These are phyloP conservation scores for Austroboletus novae-zelandiae DNA, from an alignment of 1,284 basidiomycete genomes.

Conservation along the genomic window DNA sequence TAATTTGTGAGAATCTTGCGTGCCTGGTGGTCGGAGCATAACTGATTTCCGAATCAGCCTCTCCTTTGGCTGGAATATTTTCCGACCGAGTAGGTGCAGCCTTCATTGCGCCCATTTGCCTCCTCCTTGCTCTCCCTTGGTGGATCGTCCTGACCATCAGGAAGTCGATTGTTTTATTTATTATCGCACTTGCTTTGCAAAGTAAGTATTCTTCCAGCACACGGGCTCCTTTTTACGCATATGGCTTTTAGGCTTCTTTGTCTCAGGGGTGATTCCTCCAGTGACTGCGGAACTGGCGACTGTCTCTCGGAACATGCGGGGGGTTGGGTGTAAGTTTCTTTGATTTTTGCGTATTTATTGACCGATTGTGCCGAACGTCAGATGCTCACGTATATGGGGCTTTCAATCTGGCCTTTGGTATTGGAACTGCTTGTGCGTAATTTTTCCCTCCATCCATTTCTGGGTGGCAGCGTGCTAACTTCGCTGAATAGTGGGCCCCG, in stretches of 20 bases:
- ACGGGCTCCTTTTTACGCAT: conserved; percentile 2
- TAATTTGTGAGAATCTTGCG: conserved; percentile 51
- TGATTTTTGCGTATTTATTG: background rate
- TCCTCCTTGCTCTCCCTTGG: conserved; percentile 65
- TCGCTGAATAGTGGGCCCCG: conserved; percentile 53
- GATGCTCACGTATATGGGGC: conserved; percentile 65
- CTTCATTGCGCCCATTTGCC: conserved; percentile 48
- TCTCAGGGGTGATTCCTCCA: conserved; percentile 55
- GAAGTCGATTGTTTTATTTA: conserved; percentile 55
- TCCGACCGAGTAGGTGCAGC: conserved; percentile 63
- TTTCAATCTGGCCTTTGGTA: conserved; percentile 66
- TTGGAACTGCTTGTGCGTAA: conserved; percentile 53
- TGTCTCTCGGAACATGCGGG: conserved; percentile 51
- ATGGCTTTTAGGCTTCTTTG: conserved; percentile 51
- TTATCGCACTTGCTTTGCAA: conserved; percentile 55
- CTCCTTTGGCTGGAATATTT: conserved; percentile 59
- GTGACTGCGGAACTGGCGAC: conserved; percentile 63
- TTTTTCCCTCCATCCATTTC: background rate
- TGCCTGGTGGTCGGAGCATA: background rate
- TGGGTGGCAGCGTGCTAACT: conserved; percentile 4
- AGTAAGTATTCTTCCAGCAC: conserved; percentile 40
- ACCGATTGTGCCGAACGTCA: conserved; percentile 20
- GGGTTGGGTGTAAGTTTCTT: conserved; percentile 61
- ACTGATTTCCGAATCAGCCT: conserved; percentile 39
- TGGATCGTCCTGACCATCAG: conserved; percentile 57